Evolutionary conservation across 306 rosid genomes (phyloP), one percentile per base, ranked within the genome.

Genomic region (Casuarina glauca): DNA sequence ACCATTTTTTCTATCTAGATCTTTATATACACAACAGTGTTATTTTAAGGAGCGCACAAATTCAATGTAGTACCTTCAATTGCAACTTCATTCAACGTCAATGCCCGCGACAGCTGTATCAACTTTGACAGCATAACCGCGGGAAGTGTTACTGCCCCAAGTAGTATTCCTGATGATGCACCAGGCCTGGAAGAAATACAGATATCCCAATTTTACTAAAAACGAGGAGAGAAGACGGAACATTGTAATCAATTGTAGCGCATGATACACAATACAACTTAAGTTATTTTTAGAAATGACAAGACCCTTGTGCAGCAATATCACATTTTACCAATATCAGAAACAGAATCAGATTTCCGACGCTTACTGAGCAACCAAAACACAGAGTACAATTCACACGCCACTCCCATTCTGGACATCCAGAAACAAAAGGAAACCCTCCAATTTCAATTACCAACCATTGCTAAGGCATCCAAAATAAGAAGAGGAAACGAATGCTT

Each of bases 121-220:
- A 91, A 76, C 74, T 91, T 95, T 55, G 97, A 90, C 74, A 95
- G 90, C 84, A 91, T 81, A 61, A 93, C 88, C 62, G 93, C 52
- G 11, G 99, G 99, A 52, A 93, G 86, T 45, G 94, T 86, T 9
- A 93, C 87, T 4, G 91, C 86, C 26, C 97, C 97, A 2, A 95
- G 87, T 32, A 95, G 87, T 78, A 95, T 86, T 4, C 97, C 99
- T 0, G 96, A 93, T 3, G 97, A 91, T 82, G 91, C 97, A 60
- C 94, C 97, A 0, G 87, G 96, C 79, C 99, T 93, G 87, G 79
- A 82, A 84, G 44, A 57, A 50, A 74, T 26, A 5, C 15, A 39
- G 35, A 19, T 3, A 45, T 3, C 36, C 39, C 38, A 44, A 44
- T 69, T 57, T 12, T 11, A 17, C 45, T 7, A 9, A 19, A 41